phyloP scores from a whole-genome alignment of 2,329 filamentous ascomycete species.

The Fusarium sp. region DNA sequence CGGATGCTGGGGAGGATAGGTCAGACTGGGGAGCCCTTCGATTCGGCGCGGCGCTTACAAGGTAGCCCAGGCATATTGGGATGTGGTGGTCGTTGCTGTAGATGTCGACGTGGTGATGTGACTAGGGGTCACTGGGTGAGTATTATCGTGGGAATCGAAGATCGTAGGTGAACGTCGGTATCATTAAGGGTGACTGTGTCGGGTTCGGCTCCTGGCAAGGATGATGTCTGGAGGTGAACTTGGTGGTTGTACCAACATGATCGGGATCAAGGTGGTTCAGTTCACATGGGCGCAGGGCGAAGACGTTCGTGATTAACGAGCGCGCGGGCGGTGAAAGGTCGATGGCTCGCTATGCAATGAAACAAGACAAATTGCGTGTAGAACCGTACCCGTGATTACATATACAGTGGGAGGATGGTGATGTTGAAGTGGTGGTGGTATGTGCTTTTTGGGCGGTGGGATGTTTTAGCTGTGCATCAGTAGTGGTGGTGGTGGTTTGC shows the following conservation, averaged over 20 bases:
- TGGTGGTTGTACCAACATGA: slow-evolving; percentile 54
- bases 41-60: slow-evolving; percentile 52
- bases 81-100: slow-evolving; percentile 1
- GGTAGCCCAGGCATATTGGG: slow-evolving; percentile 66
- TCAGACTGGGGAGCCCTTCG: slow-evolving; percentile 23
- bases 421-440: slow-evolving; percentile 4
- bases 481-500: slow-evolving; percentile 14
- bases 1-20: slow-evolving; percentile 71
- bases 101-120: neutral
- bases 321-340: neutral
- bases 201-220: slow-evolving; percentile 50
- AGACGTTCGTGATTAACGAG: slow-evolving; percentile 6
- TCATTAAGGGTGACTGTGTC: slow-evolving; percentile 51
- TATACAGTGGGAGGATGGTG: slow-evolving; percentile 6
- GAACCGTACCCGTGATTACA: slow-evolving; percentile 18
- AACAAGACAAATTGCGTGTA: neutral
- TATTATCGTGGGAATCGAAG: slow-evolving; percentile 13
- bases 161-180: slow-evolving; percentile 50
- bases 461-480: slow-evolving; percentile 23
- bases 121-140: slow-evolving; percentile 11
- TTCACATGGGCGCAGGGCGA: slow-evolving; percentile 47
- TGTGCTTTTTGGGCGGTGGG: slow-evolving; percentile 35
- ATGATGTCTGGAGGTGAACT: slow-evolving; percentile 48
- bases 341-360: neutral
- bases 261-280: slow-evolving; percentile 46